Base-by-base conservation (phyloP, 2,329 filamentous ascomycete species). In the Dothideomycetidae sp. region DNA sequence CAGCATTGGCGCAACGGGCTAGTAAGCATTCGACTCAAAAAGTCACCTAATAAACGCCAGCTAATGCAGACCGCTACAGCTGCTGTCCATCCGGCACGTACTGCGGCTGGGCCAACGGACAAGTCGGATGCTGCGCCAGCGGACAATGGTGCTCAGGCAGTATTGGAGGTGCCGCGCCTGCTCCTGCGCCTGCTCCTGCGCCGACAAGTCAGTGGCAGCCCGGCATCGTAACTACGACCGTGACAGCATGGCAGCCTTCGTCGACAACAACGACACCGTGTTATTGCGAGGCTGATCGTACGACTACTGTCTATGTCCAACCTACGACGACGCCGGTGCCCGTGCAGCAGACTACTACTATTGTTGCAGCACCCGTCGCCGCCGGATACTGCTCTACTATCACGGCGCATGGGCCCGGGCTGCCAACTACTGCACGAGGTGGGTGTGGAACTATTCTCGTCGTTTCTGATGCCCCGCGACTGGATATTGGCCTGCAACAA, bases 31-130 rank as follows among this genome's bases (percentile, higher is more conserved):
- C 30, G 4, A 13, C 4, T 32, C n/a, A 38, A 12, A n/a, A 3
- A 37, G 10, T 33, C 11, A 26, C 7, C 21, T 26, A 26, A 26
- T 26, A 26, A 26, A 7, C 21, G 21, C n/a, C 21, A n/a, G n/a
- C n/a, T n/a, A n/a, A n/a, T n/a, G n/a, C n/a, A n/a, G n/a, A n/a
- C n/a, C n/a, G n/a, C 14, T 16, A 28, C 16, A 38, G 36, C 29
- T 38, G 36, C 29, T 38, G 36, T 38, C 36, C 36, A 9, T 31
- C 36, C 5, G 36, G 36, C n/a, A 38, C 36, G n/a, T 31, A 29
- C 9, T 38, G 36, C 29, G 36, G 36, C 5, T 38, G 36, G 36
- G 36, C 28, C 12, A 29, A 29, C 12, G 36, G 36, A 10, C 16
- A 29, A 10, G 36, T 38, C 17, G 36, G 36, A 11, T 38, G 36